phyloP scores from a whole-genome alignment of 176 grass and related monocot genomes.

The Typha latifolia region DNA sequence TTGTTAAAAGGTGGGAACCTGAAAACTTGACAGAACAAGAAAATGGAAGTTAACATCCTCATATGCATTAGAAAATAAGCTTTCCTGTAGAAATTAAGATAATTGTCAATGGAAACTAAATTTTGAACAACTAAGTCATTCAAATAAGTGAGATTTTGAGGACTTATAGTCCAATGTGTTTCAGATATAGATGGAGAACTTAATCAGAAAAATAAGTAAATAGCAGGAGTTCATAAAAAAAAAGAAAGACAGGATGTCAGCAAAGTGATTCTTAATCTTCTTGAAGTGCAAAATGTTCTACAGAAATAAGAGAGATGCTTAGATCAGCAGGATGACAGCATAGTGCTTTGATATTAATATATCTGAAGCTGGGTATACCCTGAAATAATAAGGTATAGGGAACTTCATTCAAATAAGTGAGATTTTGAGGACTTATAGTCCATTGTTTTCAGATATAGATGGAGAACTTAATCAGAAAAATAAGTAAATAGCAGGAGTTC shows the following conservation, averaged over 20 bases:
- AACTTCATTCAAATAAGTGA: too few relatives aligned
- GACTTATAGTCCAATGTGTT: not conserved
- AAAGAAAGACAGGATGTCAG: too few relatives aligned
- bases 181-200: not conserved
- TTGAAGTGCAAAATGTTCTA: not conserved
- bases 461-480: not conserved
- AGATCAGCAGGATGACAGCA: not conserved
- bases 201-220: not conserved
- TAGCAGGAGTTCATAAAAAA: too few relatives aligned
- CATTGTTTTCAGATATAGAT: not conserved
- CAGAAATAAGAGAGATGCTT: not conserved
- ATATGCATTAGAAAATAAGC: slow-evolving; percentile 10
- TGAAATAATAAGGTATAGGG: not conserved
- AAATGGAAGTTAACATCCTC: not conserved
- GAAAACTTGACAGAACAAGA: slow-evolving; percentile 10
- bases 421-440: too few relatives aligned
- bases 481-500: not conserved
- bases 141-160: too few relatives aligned
- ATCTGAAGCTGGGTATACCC: not conserved
- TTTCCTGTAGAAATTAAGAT: slow-evolving; percentile 1
- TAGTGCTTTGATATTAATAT: not conserved
- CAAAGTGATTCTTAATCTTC: not conserved
- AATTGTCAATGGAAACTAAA: too few relatives aligned
- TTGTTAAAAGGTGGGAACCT: slow-evolving; percentile 6
- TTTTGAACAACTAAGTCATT: too few relatives aligned